phyloP scores from a whole-genome alignment of 2,329 filamentous ascomycete genomes.

The Colletotrichum shisoi region DNA sequence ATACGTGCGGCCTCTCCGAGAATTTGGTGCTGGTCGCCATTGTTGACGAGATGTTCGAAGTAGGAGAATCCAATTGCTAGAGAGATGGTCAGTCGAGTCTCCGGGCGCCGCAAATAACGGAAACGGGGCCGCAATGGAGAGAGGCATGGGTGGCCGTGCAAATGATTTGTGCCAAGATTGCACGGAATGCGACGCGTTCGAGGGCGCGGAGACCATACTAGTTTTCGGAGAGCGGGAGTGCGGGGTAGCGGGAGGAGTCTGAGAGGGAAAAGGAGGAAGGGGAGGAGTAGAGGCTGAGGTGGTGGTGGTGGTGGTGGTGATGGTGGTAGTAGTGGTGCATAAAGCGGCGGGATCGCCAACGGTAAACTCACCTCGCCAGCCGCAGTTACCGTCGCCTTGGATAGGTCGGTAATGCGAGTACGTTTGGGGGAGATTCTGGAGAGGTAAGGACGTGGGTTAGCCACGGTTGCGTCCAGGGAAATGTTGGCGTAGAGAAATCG shows the following conservation, averaged over 20 bases:
- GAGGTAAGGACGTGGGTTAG: constrained; percentile 15
- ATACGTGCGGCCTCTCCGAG: constrained; percentile 76
- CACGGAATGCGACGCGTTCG: constrained; percentile 9
- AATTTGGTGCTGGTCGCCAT: constrained; percentile 70
- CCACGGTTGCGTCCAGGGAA: constrained; percentile 17
- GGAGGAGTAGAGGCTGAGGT: too few relatives aligned
- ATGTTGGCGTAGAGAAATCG: background rate
- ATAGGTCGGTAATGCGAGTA: constrained; percentile 89
- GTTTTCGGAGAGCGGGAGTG: constrained; percentile 30
- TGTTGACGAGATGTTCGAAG: constrained; percentile 81
- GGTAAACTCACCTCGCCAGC: constrained; percentile 84
- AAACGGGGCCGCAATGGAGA: background rate
- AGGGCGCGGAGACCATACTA: background rate
- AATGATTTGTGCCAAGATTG: background rate
- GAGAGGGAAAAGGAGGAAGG: too few relatives aligned
- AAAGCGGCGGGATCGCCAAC: constrained; percentile 5
- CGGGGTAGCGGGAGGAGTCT: constrained; percentile 29
- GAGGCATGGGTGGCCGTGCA: background rate
- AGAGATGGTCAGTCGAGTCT: constrained; percentile 24
- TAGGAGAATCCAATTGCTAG: constrained; percentile 91
- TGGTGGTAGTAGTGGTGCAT: constrained; percentile 1
- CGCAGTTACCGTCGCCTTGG: constrained; percentile 93
- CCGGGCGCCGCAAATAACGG: background rate
- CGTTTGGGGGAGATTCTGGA: constrained; percentile 77
- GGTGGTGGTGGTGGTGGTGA: background rate